Conservation (phyloP, 2,329 filamentous ascomycete genomes). For the Colletotrichum tamarilloi region DNA sequence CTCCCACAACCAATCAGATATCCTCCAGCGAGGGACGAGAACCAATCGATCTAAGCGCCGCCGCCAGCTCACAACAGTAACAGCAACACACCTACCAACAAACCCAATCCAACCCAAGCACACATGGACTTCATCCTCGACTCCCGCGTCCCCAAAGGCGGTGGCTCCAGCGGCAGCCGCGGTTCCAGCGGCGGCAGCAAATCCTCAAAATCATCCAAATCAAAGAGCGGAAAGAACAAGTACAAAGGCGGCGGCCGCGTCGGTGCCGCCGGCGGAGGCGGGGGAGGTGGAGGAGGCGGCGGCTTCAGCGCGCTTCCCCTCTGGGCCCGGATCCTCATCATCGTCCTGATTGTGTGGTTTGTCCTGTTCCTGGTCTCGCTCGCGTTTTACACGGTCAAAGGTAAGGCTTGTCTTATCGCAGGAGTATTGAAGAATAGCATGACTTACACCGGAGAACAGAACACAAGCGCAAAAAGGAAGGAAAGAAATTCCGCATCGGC, state of each 20-base stretch:
- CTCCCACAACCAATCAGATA: background rate
- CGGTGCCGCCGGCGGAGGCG: background rate
- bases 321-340: slow-evolving; percentile 36
- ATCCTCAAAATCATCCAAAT: background rate
- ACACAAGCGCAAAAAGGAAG: slow-evolving; percentile 33
- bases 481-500: slow-evolving; percentile 31
- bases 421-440: too few relatives aligned
- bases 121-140: slow-evolving; percentile 29
- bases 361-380: slow-evolving; percentile 26
- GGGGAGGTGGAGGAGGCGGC: background rate
- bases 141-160: slow-evolving; percentile 28
- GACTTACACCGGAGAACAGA: slow-evolving; percentile 8
- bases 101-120: background rate
- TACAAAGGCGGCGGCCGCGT: slow-evolving; percentile 17
- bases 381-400: slow-evolving; percentile 3
- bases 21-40: background rate
- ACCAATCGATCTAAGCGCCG: background rate
- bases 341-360: slow-evolving; percentile 30
- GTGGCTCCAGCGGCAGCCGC: slow-evolving; percentile 10
- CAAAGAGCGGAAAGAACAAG: slow-evolving; percentile 24
- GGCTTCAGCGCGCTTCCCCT: slow-evolving; percentile 25
- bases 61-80: too few relatives aligned
- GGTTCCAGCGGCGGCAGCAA: slow-evolving; percentile 2
- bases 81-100: background rate
- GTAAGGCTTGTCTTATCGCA: background rate